These are phyloP conservation scores for Sungouiella thailandica DNA, from an alignment of 805 yeast genomes.

Conservation along the genomic window DNA sequence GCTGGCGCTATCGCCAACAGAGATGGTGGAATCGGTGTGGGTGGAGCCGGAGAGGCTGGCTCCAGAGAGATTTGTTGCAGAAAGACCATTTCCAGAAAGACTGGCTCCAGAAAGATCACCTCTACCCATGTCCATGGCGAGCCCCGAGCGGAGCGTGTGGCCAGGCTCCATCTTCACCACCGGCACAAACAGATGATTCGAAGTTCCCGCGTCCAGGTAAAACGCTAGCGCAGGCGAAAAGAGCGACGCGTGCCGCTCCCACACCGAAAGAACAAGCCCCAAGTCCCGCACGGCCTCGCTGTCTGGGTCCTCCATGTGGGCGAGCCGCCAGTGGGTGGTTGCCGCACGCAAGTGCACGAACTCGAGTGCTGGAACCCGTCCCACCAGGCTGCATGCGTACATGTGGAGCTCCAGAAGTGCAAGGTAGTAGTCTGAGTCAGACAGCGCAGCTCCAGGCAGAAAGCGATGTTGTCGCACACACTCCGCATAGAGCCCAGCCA, in stretches of 20 bases:
- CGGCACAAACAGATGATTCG: too few relatives aligned
- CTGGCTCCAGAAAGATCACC: too few relatives aligned
- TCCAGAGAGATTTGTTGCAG: background rate
- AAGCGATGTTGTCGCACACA: too few relatives aligned
- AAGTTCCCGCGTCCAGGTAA: too few relatives aligned
- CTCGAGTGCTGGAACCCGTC: background rate
- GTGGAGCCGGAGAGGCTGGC: background rate
- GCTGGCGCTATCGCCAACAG: too few relatives aligned
- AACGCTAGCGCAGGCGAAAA: background rate
- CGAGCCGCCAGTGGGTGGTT: slow-evolving; percentile 5
- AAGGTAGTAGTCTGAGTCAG: slow-evolving; percentile 4
- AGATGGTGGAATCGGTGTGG: too few relatives aligned
- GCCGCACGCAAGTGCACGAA: slow-evolving; percentile 8
- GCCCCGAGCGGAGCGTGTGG: too few relatives aligned
- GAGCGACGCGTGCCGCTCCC: slow-evolving; percentile 7
- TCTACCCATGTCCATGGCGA: too few relatives aligned
- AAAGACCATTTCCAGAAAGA: background rate
- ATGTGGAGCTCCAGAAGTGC: slow-evolving; percentile 11
- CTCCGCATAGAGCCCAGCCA: slow-evolving; percentile 4
- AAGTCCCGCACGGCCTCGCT: slow-evolving; percentile 3
- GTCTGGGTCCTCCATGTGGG: background rate
- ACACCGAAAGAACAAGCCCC: slow-evolving; percentile 4
- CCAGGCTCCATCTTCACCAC: too few relatives aligned
- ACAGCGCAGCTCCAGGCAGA: too few relatives aligned
- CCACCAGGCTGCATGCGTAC: slow-evolving; percentile 2